Conservation (phyloP, 495 filamentous ascomycete genomes). For the Penicillium taxi region DNA sequence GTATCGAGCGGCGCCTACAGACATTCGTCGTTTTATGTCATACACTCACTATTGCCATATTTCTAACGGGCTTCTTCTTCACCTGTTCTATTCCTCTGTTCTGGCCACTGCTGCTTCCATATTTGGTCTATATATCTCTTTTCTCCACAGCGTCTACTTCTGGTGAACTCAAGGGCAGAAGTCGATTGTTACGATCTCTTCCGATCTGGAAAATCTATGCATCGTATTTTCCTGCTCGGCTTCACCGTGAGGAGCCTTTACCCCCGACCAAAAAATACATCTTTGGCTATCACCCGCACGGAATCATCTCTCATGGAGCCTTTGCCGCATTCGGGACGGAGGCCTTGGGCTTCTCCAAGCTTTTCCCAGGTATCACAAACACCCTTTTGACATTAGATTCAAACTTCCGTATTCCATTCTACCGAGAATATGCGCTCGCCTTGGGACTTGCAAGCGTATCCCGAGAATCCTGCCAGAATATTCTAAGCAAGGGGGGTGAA, state of each 20-base stretch:
- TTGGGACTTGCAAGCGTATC: constrained; percentile 86
- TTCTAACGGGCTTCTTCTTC: constrained; percentile 79
- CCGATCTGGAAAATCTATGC: constrained; percentile 82
- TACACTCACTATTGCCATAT: constrained; percentile 68
- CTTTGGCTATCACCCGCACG: constrained; percentile 95
- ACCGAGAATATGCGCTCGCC: constrained; percentile 81
- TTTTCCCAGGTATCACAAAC: constrained; percentile 94
- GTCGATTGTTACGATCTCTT: constrained; percentile 62
- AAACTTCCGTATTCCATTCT: constrained; percentile 91
- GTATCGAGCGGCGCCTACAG: constrained; percentile 76
- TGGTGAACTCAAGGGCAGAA: constrained; percentile 66
- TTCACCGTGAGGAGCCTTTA: constrained; percentile 73
- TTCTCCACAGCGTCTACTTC: constrained; percentile 68
- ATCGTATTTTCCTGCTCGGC: constrained; percentile 79
- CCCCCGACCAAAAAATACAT: constrained; percentile 87
- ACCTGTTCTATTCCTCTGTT: constrained; percentile 81
- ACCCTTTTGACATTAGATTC: constrained; percentile 81
- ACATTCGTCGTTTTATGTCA: constrained; percentile 80
- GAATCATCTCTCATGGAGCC: constrained; percentile 92
- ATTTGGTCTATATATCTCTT: constrained; percentile 71
- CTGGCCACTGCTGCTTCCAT: constrained; percentile 89
- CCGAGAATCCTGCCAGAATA: constrained; percentile 79
- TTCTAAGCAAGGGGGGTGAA: constrained; percentile 65
- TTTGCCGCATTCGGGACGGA: constrained; percentile 91
- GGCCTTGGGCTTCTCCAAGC: constrained; percentile 73